These are phyloP conservation scores for Lagenidium giganteum DNA, from an alignment of 352 stramenopile species.

Conservation along the genomic window DNA sequence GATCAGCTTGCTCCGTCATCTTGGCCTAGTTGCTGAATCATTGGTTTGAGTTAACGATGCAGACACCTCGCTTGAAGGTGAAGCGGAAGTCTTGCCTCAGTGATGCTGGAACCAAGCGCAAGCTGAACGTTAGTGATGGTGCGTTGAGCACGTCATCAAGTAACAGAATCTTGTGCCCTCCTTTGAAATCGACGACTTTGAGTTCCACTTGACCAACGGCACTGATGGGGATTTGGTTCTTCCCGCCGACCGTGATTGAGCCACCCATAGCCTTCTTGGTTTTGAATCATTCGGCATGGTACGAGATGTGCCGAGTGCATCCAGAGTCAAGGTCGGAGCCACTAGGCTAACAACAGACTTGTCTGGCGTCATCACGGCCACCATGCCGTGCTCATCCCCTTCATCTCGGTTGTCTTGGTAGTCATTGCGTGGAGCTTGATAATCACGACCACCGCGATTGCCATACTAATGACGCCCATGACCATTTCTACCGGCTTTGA, in stretches of 20 bases:
- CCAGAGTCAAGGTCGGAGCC: too few relatives aligned
- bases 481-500: too few relatives aligned
- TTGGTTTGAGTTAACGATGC: slow-evolving; percentile 4
- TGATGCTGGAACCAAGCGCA: background rate
- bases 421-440: too few relatives aligned
- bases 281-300: background rate
- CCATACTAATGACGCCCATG: too few relatives aligned
- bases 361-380: too few relatives aligned
- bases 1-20: slow-evolving; percentile 1
- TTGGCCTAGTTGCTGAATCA: slow-evolving; percentile 11
- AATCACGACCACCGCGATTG: too few relatives aligned
- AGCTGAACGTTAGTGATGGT: background rate
- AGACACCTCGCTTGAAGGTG: slow-evolving; percentile 1
- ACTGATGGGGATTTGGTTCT: slow-evolving; percentile 2
- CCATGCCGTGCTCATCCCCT: too few relatives aligned
- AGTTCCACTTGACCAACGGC: background rate
- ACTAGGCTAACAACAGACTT: too few relatives aligned
- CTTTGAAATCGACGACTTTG: too few relatives aligned
- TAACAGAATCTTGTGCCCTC: too few relatives aligned
- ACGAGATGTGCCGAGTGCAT: slow-evolving; percentile 5
- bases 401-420: too few relatives aligned
- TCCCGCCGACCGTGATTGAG: slow-evolving; percentile 1
- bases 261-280: background rate
- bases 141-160: slow-evolving; percentile 3
- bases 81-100: slow-evolving; percentile 2